These are phyloP conservation scores for Phycomyces nitens DNA, from an alignment of 192 early-diverging fungal species.

Conservation along the genomic window DNA sequence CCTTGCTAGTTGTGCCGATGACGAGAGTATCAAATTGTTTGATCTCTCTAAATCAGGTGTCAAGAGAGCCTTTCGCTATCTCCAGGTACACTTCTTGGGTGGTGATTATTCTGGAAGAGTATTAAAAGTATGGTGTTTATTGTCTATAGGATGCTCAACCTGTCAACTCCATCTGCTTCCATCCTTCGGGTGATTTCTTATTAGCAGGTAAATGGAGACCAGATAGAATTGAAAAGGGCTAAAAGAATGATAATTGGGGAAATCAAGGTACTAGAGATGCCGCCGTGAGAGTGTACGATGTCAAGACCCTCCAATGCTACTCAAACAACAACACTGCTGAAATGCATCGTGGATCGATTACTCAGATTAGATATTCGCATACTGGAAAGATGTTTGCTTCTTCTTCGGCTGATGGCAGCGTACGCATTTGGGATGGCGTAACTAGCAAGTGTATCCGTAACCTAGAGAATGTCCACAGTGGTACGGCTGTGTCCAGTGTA, in stretches of 20 bases:
- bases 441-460: slow-evolving; percentile 71
- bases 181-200: slow-evolving; percentile 90
- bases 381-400: slow-evolving; percentile 72
- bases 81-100: slow-evolving; percentile 50
- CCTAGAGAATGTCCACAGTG: slow-evolving; percentile 75
- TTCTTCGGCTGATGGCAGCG: slow-evolving; percentile 78
- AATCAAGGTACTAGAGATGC: slow-evolving; percentile 66
- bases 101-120: background rate
- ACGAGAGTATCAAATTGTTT: slow-evolving; percentile 85
- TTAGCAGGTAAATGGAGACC: slow-evolving; percentile 47
- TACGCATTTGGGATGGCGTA: slow-evolving; percentile 85
- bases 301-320: slow-evolving; percentile 82
- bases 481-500: slow-evolving; percentile 67
- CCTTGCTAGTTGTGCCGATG: slow-evolving; percentile 82
- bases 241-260: background rate
- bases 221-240: background rate
- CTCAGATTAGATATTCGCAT: slow-evolving; percentile 69
- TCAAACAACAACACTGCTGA: slow-evolving; percentile 52
- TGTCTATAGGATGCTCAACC: slow-evolving; percentile 63
- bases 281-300: slow-evolving; percentile 81
- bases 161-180: slow-evolving; percentile 81
- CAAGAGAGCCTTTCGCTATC: slow-evolving; percentile 80
- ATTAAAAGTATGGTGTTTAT: background rate
- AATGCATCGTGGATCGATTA: slow-evolving; percentile 49
- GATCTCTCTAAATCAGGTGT: slow-evolving; percentile 79